A percentile compares a stretch with the other conserved stretches of the same genome.
Evolutionary conservation across 306 rosid species (phyloP).

Genomic region (Chamaecrista fasciculata): DNA sequence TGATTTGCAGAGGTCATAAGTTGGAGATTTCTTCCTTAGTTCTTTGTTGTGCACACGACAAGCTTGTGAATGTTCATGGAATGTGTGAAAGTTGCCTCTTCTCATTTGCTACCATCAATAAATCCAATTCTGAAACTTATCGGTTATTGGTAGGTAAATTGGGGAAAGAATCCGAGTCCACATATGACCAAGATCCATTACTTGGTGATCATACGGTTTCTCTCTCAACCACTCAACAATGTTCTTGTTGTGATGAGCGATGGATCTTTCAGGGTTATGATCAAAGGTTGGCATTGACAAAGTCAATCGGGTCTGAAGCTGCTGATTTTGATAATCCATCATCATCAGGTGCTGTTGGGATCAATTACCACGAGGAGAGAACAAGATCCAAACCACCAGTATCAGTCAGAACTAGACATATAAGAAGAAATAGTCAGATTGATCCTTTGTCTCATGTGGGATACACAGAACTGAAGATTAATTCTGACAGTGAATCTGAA

Average conservation of each 20-base stretch:
- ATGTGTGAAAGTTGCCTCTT: slow-evolving; percentile 74
- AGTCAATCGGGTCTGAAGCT: slow-evolving; percentile 36
- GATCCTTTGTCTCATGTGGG: slow-evolving; percentile 69
- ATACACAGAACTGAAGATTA: slow-evolving; percentile 67
- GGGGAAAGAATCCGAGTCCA: slow-evolving; percentile 45
- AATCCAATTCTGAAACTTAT: slow-evolving; percentile 57
- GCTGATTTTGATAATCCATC: slow-evolving; percentile 45
- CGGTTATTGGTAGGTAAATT: slow-evolving; percentile 59
- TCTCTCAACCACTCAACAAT: slow-evolving; percentile 23
- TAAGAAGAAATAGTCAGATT: slow-evolving; percentile 40
- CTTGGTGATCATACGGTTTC: slow-evolving; percentile 33
- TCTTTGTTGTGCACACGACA: slow-evolving; percentile 63
- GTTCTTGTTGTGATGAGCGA: slow-evolving; percentile 69
- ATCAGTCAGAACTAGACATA: slow-evolving; percentile 33
- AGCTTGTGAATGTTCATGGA: slow-evolving; percentile 74
- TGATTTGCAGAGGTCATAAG: slow-evolving; percentile 76
- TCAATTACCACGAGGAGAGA: slow-evolving; percentile 31
- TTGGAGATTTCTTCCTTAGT: slow-evolving; percentile 69
- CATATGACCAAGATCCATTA: slow-evolving; percentile 50
- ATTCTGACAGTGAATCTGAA: slow-evolving; percentile 84
- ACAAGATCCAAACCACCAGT: slow-evolving; percentile 29
- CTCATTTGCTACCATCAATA: slow-evolving; percentile 58
- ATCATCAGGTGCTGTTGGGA: slow-evolving; percentile 32
- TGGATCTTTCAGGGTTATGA: slow-evolving; percentile 32
- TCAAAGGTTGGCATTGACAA: slow-evolving; percentile 39